phyloP scores from a whole-genome alignment of 768 basidiomycete species.

The Erythrobasidium yunnanense region DNA sequence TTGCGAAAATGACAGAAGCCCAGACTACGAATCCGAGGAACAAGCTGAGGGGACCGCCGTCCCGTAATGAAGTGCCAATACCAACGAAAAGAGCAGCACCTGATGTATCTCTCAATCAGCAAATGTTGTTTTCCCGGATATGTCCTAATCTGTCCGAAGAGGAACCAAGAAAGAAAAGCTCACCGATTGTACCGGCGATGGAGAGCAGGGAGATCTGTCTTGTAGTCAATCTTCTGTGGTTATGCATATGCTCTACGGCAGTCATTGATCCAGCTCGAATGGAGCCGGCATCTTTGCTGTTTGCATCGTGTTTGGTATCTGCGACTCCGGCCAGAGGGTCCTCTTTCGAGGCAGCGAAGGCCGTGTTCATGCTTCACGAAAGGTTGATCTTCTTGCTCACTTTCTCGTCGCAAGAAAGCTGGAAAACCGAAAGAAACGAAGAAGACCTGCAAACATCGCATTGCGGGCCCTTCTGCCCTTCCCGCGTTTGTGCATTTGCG shows the following conservation, averaged over 20 bases:
- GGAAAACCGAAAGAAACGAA: no score
- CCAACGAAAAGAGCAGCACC: slow-evolving; percentile 28
- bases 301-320: neutral
- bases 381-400: no score
- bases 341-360: neutral
- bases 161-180: no score
- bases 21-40: slow-evolving; percentile 18
- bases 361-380: neutral
- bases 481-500: no score
- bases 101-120: neutral
- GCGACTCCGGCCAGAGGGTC: slow-evolving; percentile 2
- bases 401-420: neutral
- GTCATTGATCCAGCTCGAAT: slow-evolving; percentile 2
- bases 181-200: slow-evolving; percentile 26
- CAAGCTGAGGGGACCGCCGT: slow-evolving; percentile 20
- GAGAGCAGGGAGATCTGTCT: slow-evolving; percentile 24
- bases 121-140: no score
- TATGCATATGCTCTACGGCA: slow-evolving; percentile 21
- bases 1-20: slow-evolving; percentile 18
- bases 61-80: slow-evolving; percentile 16
- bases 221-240: slow-evolving; percentile 18
- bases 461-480: no score
- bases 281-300: neutral
- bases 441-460: no score
- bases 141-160: no score